These are phyloP conservation scores for Cystofilobasidium capitatum DNA, from an alignment of 768 basidiomycete species.

Conservation along the genomic window DNA sequence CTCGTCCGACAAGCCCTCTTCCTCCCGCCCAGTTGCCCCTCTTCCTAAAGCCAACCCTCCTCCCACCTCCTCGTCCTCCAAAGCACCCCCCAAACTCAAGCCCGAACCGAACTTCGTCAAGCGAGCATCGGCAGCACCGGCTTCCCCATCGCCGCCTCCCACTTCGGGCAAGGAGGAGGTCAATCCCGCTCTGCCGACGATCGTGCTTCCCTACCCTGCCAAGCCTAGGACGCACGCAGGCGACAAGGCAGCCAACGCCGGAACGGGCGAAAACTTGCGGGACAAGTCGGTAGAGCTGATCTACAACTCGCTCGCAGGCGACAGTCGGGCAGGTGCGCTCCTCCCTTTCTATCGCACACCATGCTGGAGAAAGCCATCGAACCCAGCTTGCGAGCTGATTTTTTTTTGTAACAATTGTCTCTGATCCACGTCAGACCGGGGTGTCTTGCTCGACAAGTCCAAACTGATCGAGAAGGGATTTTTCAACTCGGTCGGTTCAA, in stretches of 20 bases:
- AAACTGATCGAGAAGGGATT: slow-evolving; percentile 23
- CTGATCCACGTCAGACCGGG: neutral
- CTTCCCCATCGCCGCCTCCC: too few species aligned
- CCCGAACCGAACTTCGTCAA: too few species aligned
- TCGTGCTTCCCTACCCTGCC: slow-evolving; percentile 18
- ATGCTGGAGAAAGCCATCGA: slow-evolving; percentile 80
- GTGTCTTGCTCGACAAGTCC: slow-evolving; percentile 16
- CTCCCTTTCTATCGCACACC: too few species aligned
- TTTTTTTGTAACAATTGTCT: too few species aligned
- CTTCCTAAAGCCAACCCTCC: slow-evolving; percentile 17
- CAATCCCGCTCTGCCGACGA: slow-evolving; percentile 16
- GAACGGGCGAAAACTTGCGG: slow-evolving; percentile 61
- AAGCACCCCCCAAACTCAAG: slow-evolving; percentile 12
- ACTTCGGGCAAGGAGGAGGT: neutral
- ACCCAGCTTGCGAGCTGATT: slow-evolving; percentile 58
- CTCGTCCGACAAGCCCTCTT: neutral
- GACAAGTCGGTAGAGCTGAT: slow-evolving; percentile 81
- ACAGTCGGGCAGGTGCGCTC: slow-evolving; percentile 13
- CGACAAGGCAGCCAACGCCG: slow-evolving; percentile 49
- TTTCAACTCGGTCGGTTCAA: slow-evolving; percentile 7
- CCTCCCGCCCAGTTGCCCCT: neutral
- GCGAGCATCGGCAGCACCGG: too few species aligned
- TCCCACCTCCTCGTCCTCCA: slow-evolving; percentile 28
- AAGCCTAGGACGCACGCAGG: slow-evolving; percentile 51
- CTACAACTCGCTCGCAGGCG: slow-evolving; percentile 72